A percentile compares a stretch with the other conserved stretches of the same genome.
Conservation (phyloP, 108 stramenopile genomes). For the Conticribra guillardii region DNA sequence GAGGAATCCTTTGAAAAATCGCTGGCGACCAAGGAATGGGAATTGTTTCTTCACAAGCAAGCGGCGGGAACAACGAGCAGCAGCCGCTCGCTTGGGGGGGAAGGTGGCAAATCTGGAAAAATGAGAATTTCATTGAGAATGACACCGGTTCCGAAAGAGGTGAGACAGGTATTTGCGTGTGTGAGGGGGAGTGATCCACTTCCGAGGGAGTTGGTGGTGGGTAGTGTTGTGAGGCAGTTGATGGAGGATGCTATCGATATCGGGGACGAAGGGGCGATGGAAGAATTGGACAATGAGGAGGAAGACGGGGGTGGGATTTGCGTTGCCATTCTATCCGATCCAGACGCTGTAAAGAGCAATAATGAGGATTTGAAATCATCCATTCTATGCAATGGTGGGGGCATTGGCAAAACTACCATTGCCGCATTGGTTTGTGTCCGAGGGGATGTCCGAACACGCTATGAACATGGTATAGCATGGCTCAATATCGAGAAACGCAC, state of each 20-base stretch:
- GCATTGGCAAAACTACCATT: conserved; percentile 69
- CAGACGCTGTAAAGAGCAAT: background rate
- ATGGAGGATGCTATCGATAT: background rate
- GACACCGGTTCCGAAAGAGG: conserved; percentile 18
- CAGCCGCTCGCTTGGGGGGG: too few relatives aligned
- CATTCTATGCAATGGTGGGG: conserved; percentile 2
- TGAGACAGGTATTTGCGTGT: conserved; percentile 5
- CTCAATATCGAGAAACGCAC: conserved; percentile 54
- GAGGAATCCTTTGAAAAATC: background rate
- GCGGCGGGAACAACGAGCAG: too few relatives aligned
- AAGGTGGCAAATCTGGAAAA: background rate
- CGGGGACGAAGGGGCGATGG: background rate
- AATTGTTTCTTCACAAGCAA: background rate
- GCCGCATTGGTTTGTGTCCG: conserved; percentile 74
- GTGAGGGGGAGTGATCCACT: conserved; percentile 21
- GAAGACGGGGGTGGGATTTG: background rate
- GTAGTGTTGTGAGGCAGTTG: conserved; percentile 12
- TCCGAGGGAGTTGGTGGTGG: conserved; percentile 32
- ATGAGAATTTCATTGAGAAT: too few relatives aligned
- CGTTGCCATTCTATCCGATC: background rate
- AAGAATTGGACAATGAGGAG: too few relatives aligned
- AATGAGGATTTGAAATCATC: background rate
- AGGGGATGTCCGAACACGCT: conserved; percentile 64
- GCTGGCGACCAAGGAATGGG: background rate
- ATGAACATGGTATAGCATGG: conserved; percentile 73